Percentiles rank a stretch among this genome's conserved stretches.
Conservation (phyloP, 495 filamentous ascomycete genomes). For the Umbilicaria muhlenbergii region DNA sequence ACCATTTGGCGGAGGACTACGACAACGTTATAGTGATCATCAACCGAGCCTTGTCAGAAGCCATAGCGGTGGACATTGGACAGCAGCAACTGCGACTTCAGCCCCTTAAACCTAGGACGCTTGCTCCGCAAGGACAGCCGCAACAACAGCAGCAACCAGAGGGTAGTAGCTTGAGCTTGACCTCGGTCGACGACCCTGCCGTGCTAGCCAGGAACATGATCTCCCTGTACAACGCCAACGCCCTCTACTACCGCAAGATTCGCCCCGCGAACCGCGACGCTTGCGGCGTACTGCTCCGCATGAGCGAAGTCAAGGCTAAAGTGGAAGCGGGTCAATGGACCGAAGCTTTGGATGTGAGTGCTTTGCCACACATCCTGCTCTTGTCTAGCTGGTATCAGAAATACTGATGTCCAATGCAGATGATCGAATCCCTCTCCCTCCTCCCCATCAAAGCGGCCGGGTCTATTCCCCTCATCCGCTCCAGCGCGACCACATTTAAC, state of each 20-base stretch:
- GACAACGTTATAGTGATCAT: conserved; percentile 79
- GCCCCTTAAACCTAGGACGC: conserved; percentile 51
- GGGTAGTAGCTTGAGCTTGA: conserved; percentile 60
- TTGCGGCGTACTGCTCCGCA: conserved; percentile 54
- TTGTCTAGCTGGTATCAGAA: background rate
- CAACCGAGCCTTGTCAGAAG: conserved; percentile 79
- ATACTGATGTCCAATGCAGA: conserved; percentile 27
- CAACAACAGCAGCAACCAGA: conserved; percentile 12
- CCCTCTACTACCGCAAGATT: conserved; percentile 57
- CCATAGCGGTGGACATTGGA: conserved; percentile 66
- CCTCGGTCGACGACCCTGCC: conserved; percentile 72
- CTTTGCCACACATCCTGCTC: conserved; percentile 1
- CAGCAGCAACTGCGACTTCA: conserved; percentile 57
- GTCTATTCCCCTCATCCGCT: conserved; percentile 56
- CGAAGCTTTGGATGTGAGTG: conserved; percentile 65
- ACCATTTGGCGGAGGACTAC: conserved; percentile 88
- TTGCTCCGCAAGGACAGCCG: background rate
- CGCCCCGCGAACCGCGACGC: conserved; percentile 48
- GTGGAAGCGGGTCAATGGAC: conserved; percentile 61
- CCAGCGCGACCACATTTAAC: conserved; percentile 59
- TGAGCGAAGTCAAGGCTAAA: conserved; percentile 59
- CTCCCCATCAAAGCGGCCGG: conserved; percentile 59
- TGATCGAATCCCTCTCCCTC: conserved; percentile 54
- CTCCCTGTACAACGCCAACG: conserved; percentile 57
- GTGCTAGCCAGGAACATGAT: conserved; percentile 68